These are phyloP conservation scores for Meyerozyma athensensis DNA, from an alignment of 1,139 yeast species.

Conservation along the genomic window DNA sequence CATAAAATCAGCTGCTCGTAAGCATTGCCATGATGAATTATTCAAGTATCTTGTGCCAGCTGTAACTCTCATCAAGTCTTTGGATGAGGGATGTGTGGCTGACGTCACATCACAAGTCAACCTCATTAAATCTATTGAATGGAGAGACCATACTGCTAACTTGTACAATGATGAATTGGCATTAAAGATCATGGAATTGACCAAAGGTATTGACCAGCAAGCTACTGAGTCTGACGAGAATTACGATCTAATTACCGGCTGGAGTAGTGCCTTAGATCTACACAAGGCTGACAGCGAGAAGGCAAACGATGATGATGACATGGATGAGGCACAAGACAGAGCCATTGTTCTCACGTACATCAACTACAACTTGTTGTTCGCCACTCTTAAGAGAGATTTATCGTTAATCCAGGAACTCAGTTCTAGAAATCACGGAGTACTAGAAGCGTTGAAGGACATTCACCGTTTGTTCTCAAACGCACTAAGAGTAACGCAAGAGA, in stretches of 20 bases:
- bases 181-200: conserved; percentile 44
- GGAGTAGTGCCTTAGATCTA: conserved; percentile 35
- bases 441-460: conserved; percentile 40
- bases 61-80: conserved; percentile 31
- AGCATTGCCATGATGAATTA: conserved; percentile 30
- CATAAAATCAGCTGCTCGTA: conserved; percentile 44
- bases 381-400: conserved; percentile 70
- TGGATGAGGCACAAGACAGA: conserved; percentile 60
- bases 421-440: conserved; percentile 4
- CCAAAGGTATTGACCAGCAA: conserved; percentile 26
- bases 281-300: conserved; percentile 20
- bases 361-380: conserved; percentile 60
- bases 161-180: conserved; percentile 73
- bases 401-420: conserved; percentile 37
- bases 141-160: conserved; percentile 73
- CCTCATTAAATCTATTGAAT: conserved; percentile 40
- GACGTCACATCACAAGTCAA: conserved; percentile 15
- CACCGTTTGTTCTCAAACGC: conserved; percentile 49
- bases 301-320: conserved; percentile 41
- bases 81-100: conserved; percentile 41
- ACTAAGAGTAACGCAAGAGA: conserved; percentile 44
- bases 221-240: conserved; percentile 20
- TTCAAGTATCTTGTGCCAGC: conserved; percentile 33
- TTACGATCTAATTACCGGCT: conserved; percentile 33
- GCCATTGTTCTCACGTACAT: conserved; percentile 74